Percentiles rank a stretch among this genome's conserved stretches.
These are phyloP conservation scores for Cutaneotrichosporon sp. DNA, from an alignment of 1,284 basidiomycete genomes.

Conservation along the genomic window DNA sequence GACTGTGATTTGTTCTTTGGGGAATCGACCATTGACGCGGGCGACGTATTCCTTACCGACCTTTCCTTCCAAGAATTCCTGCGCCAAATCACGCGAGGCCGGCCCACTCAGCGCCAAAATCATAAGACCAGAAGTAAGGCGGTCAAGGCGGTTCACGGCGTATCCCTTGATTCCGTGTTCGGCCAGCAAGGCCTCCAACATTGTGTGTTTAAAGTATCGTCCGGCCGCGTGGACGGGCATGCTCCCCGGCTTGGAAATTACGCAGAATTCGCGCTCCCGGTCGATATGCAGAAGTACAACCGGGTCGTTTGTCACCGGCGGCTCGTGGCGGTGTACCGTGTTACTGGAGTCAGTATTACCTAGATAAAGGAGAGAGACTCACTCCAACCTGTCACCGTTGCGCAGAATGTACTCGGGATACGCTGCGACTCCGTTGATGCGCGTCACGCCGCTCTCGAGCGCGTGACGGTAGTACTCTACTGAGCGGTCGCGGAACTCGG, in stretches of 20 bases:
- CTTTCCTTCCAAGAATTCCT: conserved; percentile 75
- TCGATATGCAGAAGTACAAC: conserved; percentile 78
- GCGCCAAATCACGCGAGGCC: conserved; percentile 69
- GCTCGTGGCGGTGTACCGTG: conserved; percentile 92
- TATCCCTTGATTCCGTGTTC: conserved; percentile 75
- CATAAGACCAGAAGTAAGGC: conserved; percentile 95
- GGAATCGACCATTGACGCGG: conserved; percentile 77
- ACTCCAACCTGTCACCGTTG: conserved; percentile 91
- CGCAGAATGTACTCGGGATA: conserved; percentile 73
- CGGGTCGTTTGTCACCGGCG: conserved; percentile 84
- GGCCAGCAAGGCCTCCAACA: conserved; percentile 79
- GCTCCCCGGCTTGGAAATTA: conserved; percentile 92
- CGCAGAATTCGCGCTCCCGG: conserved; percentile 74
- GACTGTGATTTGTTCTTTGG: conserved; percentile 74
- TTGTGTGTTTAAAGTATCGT: conserved; percentile 80
- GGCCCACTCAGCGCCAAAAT: conserved; percentile 77
- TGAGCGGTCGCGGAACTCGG: conserved; percentile 84
- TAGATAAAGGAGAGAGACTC: conserved; percentile 41
- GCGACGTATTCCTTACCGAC: conserved; percentile 91
- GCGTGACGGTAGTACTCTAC: conserved; percentile 92
- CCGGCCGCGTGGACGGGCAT: conserved; percentile 89
- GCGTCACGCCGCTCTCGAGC: conserved; percentile 89
- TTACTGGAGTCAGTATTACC: conserved; percentile 61
- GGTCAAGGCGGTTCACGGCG: conserved; percentile 90
- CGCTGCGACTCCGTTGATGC: conserved; percentile 82